Evolutionary conservation across 164 flowering plant species (phyloP).

Genomic region (Chloranthus sessilifolius): DNA sequence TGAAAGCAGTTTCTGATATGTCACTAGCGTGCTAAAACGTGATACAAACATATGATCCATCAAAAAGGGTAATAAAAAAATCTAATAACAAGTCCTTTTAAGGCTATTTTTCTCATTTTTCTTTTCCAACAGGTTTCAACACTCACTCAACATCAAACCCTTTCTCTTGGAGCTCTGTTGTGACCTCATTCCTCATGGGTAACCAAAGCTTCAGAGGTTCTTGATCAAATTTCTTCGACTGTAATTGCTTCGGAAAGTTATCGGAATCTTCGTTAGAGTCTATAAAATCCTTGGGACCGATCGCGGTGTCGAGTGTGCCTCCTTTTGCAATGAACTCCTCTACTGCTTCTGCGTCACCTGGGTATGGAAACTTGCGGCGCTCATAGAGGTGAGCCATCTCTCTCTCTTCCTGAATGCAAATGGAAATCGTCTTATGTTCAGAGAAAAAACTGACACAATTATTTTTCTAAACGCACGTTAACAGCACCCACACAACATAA

Average conservation of each 20-base stretch:
- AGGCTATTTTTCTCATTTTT: no score
- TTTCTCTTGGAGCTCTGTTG: conserved; percentile 77
- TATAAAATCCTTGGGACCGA: conserved; percentile 69
- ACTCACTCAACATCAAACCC: conserved; percentile 70
- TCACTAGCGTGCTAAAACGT: no score
- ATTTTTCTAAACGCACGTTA: no score
- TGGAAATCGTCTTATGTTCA: no score
- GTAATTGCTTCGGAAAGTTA: conserved; percentile 53
- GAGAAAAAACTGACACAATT: no score
- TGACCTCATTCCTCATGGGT: conserved; percentile 87
- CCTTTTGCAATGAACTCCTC: conserved; percentile 82
- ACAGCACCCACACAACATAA: no score
- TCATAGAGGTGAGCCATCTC: conserved; percentile 84
- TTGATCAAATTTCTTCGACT: conserved; percentile 66
- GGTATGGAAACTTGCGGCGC: conserved; percentile 70
- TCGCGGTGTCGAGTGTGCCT: conserved; percentile 73
- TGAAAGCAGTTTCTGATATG: no score
- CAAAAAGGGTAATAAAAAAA: no score
- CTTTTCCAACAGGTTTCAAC: no score
- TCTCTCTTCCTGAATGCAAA: conserved; percentile 47
- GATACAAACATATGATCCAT: no score
- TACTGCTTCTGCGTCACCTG: conserved; percentile 88
- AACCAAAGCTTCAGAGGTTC: conserved; percentile 78
- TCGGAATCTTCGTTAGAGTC: conserved; percentile 44
- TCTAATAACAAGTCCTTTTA: no score